These are phyloP conservation scores for Moniliella sp. DNA, from an alignment of 1,284 basidiomycete genomes.

Conservation along the genomic window DNA sequence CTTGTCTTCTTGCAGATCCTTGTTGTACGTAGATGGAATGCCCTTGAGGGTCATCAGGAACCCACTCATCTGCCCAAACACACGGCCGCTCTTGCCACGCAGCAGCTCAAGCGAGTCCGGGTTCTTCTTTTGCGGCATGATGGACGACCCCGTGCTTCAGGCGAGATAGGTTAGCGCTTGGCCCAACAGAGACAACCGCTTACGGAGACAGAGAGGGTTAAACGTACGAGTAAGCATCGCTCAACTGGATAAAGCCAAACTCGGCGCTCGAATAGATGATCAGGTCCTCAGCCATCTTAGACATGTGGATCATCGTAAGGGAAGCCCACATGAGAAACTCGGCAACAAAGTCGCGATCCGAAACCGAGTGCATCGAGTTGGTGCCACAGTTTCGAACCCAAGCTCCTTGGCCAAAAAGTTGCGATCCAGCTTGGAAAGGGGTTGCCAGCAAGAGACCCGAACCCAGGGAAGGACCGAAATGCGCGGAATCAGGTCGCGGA, in stretches of 20 bases:
- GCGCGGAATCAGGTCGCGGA: slow-evolving; percentile 49
- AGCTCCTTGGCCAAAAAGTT: slow-evolving; percentile 27
- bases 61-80: slow-evolving; percentile 91
- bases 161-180: too few relatives aligned
- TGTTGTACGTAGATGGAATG: slow-evolving; percentile 92
- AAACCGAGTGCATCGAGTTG: slow-evolving; percentile 46
- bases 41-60: slow-evolving; percentile 96
- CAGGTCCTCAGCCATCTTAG: slow-evolving; percentile 80
- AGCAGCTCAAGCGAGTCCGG: slow-evolving; percentile 85
- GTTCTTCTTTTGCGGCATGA: slow-evolving; percentile 99
- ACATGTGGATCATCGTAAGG: slow-evolving; percentile 74
- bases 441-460: slow-evolving; percentile 93
- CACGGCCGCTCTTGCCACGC: slow-evolving; percentile 76
- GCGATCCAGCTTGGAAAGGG: slow-evolving; percentile 42
- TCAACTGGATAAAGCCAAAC: slow-evolving; percentile 79
- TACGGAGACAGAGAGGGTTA: too few relatives aligned
- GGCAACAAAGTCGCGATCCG: slow-evolving; percentile 85
- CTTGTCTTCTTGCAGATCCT: slow-evolving; percentile 95
- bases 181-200: too few relatives aligned
- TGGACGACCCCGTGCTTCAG: slow-evolving; percentile 93
- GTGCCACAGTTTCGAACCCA: slow-evolving; percentile 28
- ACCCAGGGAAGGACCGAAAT: slow-evolving; percentile 78
- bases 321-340: slow-evolving; percentile 94
- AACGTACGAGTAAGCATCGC: slow-evolving; percentile 73
- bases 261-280: slow-evolving; percentile 90